Base-by-base conservation (phyloP, 176 grass and related monocot species). In the Bothriochloa decipiens region DNA sequence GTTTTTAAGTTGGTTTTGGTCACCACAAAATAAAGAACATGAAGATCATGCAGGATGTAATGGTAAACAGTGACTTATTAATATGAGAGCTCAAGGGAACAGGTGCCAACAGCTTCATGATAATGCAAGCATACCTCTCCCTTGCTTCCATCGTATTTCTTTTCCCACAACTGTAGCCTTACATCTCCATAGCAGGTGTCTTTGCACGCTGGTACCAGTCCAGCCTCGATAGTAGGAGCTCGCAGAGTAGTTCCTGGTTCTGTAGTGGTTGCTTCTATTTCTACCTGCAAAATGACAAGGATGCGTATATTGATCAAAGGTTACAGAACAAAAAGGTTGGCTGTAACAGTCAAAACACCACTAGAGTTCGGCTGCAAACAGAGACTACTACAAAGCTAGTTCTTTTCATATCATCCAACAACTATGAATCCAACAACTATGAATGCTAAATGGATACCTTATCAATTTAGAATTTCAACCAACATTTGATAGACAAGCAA, bases 181-280 rank as follows among this genome's bases (percentile, higher is more conserved):
- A 98, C 87, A 87, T 98, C 96, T 72, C 91, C 91, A 61, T 89
- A 95, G 71, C 92, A 95, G 57, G 96, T 98, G 75, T 98, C 96
- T 77, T 90, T 98, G 83, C 93, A 98, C 69, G 96, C 91, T 39
- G 87, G 74, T n/a, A 87, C 96, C 23, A 98, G 77, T 43, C 95
- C 95, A 49, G 92, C 73, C 74, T 98, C 95, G 0, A 65, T 87
- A n/a, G 95, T 98, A 69, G 95, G 95, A 72, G 95, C 95, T 71
- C 92, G 87, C 66, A 98, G 81, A 65, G 92, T 40, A 80, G 92
- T 90, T 57, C 95, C 95, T 33, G 68, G 72, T 75, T 95, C 91
- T 53, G 76, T 75, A 70, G 87, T 87, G 11, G 88, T 93, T 70
- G 91, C 95, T 74, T 92, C 87, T 91, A 95, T 86, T 88, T 98